Evolutionary conservation across 179 eudicot genomes (phyloP), one percentile per base, ranked within the genome.

Genomic region (Patellifolia procumbens): DNA sequence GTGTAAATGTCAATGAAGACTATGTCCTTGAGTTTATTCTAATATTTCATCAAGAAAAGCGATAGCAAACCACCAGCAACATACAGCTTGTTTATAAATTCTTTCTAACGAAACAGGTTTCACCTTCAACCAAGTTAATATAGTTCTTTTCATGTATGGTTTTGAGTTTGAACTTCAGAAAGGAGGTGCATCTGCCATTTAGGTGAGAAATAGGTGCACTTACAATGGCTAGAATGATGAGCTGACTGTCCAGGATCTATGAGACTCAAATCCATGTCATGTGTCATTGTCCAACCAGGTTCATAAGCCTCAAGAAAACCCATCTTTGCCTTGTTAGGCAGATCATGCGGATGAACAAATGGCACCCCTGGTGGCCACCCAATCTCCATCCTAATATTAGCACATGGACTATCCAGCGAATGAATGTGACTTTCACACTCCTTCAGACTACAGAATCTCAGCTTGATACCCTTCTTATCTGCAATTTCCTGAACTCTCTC

Each of bases 261-360:
- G 65, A 89, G 82, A 87, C 86, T 89, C 81, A 89, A 82, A 72
- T 94, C 98, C 91, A 91, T 84, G 83, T 89, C 97, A 75, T 94
- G 93, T 7, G 92, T 88, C 74, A 93, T 90, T 49, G 91, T 87
- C 98, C 98, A 94, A 86, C 98, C 97, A 77, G 97, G 98, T 86
- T 94, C 98, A 84, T 91, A 94, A 37, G 97, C 90, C 85, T 94
- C 98, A 71, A 94, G 92, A 83, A 94, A 94, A 66, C 97, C 93
- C 70, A 92, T 86, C 84, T 94, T 94, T 65, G 98, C 98, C 82
- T 94, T 94, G 89, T 94, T 94, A 49, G 98, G 97, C 39, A 94
- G 87, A 90, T 94, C 98, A 82, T 94, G 98, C 46, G 98, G 98
- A 88, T 94, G 98, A 86, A 94, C 98, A 87, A 94, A 94, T 28